Base-by-base conservation (phyloP, 2,329 filamentous ascomycete genomes). In the Colletotrichum tamarilloi region DNA sequence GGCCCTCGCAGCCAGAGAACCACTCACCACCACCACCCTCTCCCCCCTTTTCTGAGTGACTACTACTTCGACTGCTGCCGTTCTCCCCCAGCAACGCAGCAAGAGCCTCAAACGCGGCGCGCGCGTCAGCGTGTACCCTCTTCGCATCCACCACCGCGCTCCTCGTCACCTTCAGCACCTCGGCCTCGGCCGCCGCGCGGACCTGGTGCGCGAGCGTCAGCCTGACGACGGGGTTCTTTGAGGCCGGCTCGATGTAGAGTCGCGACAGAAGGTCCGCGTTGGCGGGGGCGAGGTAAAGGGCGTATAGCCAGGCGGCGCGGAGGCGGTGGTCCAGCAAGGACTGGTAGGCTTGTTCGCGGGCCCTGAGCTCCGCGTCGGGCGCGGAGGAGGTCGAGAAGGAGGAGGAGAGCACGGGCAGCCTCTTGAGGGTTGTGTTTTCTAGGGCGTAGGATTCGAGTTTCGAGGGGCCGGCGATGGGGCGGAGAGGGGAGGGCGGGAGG, bases 271-370 rank as follows among this genome's bases (percentile, higher is more conserved):
- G 90, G 12, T 87, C 76, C 57, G 91, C 89, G 82, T 97, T 97
- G 30, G 85, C 77, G 1, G 65, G 87, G 62, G 92, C 88, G 55
- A 98, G 86, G 85, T 98, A 98, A 72, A 98, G 87, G 57, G 92
- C 87, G 82, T 96, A 93, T 11, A 98, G 90, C 95, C 95, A 98
- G 72, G 95, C 95, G 82, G 92, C 92, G 75, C 95, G 92, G 86
- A 99, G 90, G 73, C 89, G 87, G 77, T 92, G 88, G 76, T 95
- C 93, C 22, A 98, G 84, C 16, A 98, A 88, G 58, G 95, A 90
- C 72, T 92, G 86, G 84, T 97, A 98, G 74, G 93, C 93, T 78
- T 95, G 92, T 74, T 93, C 87, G 74, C 90, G 89, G 58, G 87
- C 81, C 6, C 11, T 19, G 42, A 49, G 42, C 42, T 49, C 42